These are phyloP conservation scores for Echria macrotheca DNA, from an alignment of 495 filamentous ascomycete genomes.

Conservation along the genomic window DNA sequence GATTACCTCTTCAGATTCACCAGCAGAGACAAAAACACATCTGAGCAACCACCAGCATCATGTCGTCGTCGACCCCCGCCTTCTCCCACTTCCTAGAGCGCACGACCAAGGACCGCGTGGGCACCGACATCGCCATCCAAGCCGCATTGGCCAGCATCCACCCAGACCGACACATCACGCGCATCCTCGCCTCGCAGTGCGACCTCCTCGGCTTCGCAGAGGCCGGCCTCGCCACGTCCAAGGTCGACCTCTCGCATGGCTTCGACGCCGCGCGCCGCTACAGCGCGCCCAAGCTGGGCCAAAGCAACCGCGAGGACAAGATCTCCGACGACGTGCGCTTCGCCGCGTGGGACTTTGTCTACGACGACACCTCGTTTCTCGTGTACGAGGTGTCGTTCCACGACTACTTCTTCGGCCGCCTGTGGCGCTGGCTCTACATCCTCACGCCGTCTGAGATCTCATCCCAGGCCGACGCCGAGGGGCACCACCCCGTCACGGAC, in stretches of 20 bases:
- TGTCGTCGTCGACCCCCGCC: too few relatives aligned
- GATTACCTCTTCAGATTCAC: too few relatives aligned
- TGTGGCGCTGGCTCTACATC: constrained; percentile 35
- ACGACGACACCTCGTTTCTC: constrained; percentile 36
- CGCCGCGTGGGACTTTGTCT: constrained; percentile 40
- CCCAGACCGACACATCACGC: not conserved
- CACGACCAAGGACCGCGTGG: too few relatives aligned
- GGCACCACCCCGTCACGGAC: constrained; percentile 39
- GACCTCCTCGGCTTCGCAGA: not conserved
- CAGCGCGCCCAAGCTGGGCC: constrained; percentile 7
- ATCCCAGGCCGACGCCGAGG: constrained; percentile 11
- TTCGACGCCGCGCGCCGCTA: constrained; percentile 15
- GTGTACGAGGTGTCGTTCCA: constrained; percentile 39
- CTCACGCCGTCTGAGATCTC: constrained; percentile 26
- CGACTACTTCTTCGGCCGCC: constrained; percentile 24
- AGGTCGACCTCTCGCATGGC: not conserved
- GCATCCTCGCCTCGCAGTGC: not conserved
- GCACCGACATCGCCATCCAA: too few relatives aligned
- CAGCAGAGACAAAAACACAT: too few relatives aligned
- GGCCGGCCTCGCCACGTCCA: constrained; percentile 2
- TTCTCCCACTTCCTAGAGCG: too few relatives aligned
- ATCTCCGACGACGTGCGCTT: constrained; percentile 38
- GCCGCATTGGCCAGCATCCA: too few relatives aligned
- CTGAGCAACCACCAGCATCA: too few relatives aligned
- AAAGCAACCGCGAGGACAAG: constrained; percentile 31